Evolutionary conservation across 805 yeast genomes (phyloP).

Genomic region (Zygosaccharomyces rouxii): DNA sequence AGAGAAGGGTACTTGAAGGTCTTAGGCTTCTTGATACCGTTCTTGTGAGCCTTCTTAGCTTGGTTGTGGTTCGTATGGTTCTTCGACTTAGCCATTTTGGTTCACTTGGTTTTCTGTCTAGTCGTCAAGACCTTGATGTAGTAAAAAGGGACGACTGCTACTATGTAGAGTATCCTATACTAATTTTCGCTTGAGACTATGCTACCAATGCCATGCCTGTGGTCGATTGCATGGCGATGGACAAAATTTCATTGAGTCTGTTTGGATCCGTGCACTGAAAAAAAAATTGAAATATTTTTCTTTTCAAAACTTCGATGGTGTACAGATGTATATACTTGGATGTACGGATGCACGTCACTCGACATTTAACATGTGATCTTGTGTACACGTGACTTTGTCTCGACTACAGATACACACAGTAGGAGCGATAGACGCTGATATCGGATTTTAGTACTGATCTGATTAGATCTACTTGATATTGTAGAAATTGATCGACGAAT

Average conservation of each 20-base stretch:
- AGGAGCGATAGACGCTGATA: not conserved
- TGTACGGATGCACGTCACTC: not conserved
- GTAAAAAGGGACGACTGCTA: not conserved
- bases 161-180: not conserved
- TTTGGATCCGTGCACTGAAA: not conserved
- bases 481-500: not conserved
- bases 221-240: conserved; percentile 1
- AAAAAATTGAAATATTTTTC: not conserved
- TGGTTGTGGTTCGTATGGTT: conserved; percentile 99
- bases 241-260: not conserved
- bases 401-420: not conserved
- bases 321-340: not conserved
- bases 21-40: conserved; percentile 99
- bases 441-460: too few species aligned
- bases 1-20: conserved; percentile 96
- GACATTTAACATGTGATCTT: not conserved
- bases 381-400: not conserved
- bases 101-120: conserved; percentile 9
- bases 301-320: not conserved
- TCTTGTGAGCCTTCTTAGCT: conserved; percentile 99
- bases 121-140: not conserved
- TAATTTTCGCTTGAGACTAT: conserved; percentile 1
- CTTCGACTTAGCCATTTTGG: conserved; percentile 95
- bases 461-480: not conserved
- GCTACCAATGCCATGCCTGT: not conserved